Evolutionary conservation across 1,139 yeast genomes (phyloP).

Genomic region (Spathaspora sp.): DNA sequence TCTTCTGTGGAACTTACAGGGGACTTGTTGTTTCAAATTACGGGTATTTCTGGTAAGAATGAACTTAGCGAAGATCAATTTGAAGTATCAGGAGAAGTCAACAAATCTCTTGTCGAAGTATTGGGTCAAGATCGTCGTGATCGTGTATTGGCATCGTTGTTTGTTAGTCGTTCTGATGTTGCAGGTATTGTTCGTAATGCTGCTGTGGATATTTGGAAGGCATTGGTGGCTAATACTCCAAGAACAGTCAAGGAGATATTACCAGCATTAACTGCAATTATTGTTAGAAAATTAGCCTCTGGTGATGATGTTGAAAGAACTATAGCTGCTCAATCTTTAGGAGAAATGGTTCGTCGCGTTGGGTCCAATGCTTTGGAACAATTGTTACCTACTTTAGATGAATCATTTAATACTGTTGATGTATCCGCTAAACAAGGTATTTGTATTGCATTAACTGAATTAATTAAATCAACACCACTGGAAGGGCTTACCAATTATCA

Average conservation of each 20-base stretch:
- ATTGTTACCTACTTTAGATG: slow-evolving; percentile 80
- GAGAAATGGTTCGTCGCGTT: slow-evolving; percentile 93
- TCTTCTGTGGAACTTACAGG: slow-evolving; percentile 97
- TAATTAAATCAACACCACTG: slow-evolving; percentile 70
- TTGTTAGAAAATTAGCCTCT: slow-evolving; percentile 82
- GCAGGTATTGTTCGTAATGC: slow-evolving; percentile 86
- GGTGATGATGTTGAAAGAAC: slow-evolving; percentile 74
- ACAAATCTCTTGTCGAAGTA: slow-evolving; percentile 67
- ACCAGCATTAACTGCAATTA: slow-evolving; percentile 76
- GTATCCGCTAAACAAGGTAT: slow-evolving; percentile 92
- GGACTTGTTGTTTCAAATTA: slow-evolving; percentile 88
- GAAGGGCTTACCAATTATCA: slow-evolving; percentile 68
- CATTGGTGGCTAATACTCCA: slow-evolving; percentile 93
- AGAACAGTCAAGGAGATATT: slow-evolving; percentile 91
- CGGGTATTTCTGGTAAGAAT: slow-evolving; percentile 77
- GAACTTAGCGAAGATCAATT: slow-evolving; percentile 65
- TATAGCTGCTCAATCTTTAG: slow-evolving; percentile 92
- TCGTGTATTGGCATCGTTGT: slow-evolving; percentile 76
- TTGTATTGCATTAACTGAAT: slow-evolving; percentile 87
- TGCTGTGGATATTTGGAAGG: slow-evolving; percentile 97
- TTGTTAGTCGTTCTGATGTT: slow-evolving; percentile 91
- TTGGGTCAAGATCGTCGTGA: slow-evolving; percentile 90
- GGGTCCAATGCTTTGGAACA: slow-evolving; percentile 87
- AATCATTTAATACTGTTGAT: slow-evolving; percentile 60
- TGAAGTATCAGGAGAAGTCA: slow-evolving; percentile 59